Percentiles rank a stretch among this genome's conserved stretches.
Evolutionary conservation across 2,329 filamentous ascomycete species (phyloP).

Genomic region (Diaporthe destruens): DNA sequence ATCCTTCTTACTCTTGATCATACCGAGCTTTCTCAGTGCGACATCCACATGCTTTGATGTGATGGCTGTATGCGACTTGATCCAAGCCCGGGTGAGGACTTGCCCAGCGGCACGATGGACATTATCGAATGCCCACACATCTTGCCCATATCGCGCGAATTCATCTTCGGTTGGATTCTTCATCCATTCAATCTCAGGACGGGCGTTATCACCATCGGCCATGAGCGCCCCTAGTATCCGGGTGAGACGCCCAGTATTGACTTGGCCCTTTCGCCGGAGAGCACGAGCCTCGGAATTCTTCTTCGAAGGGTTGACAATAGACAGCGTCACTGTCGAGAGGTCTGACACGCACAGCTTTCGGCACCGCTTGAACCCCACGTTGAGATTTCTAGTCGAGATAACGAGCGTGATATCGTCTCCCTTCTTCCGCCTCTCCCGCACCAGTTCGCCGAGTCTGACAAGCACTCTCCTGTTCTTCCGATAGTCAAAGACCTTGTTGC

Average conservation of each 20-base stretch:
- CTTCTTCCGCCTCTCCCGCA: background rate
- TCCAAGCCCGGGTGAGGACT: background rate
- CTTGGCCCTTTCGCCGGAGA: background rate
- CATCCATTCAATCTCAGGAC: background rate
- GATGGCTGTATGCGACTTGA: background rate
- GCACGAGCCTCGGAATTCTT: background rate
- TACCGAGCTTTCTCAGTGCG: background rate
- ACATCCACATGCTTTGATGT: conserved; percentile 3
- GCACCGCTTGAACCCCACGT: background rate
- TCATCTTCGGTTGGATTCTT: background rate
- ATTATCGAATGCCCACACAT: background rate
- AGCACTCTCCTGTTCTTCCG: background rate
- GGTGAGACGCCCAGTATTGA: conserved; percentile 12
- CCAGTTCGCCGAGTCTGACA: conserved; percentile 1
- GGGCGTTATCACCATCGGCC: background rate
- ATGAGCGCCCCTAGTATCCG: background rate
- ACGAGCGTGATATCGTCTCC: background rate
- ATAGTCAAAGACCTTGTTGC: background rate
- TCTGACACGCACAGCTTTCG: background rate
- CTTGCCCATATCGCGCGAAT: background rate
- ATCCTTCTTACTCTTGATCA: background rate
- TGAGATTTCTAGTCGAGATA: background rate
- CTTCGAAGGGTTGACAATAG: background rate
- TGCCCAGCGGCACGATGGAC: background rate
- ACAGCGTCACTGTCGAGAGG: background rate